phyloP scores from a whole-genome alignment of 1,284 basidiomycete species.

The Salmacisia buchloeana region DNA sequence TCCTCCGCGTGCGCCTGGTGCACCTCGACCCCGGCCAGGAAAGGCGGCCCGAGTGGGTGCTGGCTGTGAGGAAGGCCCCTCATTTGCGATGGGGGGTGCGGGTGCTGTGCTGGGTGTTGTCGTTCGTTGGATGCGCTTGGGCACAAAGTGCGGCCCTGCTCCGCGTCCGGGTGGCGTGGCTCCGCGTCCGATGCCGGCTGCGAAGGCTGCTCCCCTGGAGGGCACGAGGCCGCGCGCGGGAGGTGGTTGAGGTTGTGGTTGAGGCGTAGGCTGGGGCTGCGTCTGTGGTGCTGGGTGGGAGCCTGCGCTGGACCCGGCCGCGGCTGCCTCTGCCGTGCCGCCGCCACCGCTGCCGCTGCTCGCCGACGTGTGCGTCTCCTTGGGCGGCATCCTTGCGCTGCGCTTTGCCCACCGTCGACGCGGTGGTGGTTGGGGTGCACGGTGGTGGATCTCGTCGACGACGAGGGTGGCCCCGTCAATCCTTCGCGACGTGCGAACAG shows the following conservation, averaged over 20 bases:
- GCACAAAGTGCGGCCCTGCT: conserved; percentile 1
- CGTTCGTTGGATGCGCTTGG: background rate
- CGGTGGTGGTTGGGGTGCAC: too few species aligned
- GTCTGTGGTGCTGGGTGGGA: background rate
- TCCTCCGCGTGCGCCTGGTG: conserved; percentile 28
- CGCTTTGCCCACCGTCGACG: too few species aligned
- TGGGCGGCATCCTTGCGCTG: background rate
- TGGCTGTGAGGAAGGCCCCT: background rate
- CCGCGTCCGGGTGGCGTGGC: background rate
- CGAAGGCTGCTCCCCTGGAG: conserved; percentile 2
- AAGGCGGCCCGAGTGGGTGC: background rate
- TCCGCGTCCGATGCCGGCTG: conserved; percentile 1
- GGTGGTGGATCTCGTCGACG: too few species aligned
- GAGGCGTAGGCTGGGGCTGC: background rate
- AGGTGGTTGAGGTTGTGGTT: too few species aligned
- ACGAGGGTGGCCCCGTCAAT: too few species aligned
- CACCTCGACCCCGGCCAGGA: conserved; percentile 15
- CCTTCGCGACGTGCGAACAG: too few species aligned
- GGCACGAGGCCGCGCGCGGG: background rate
- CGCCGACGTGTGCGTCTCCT: too few species aligned
- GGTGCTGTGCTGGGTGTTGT: background rate
- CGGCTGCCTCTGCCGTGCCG: background rate
- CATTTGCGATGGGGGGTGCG: background rate
- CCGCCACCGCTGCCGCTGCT: too few species aligned
- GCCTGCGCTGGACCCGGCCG: background rate